Percentiles rank a stretch among this genome's conserved stretches.
phyloP scores from a whole-genome alignment of 2,329 filamentous ascomycete genomes.

The Diplodia scrobiculata region DNA sequence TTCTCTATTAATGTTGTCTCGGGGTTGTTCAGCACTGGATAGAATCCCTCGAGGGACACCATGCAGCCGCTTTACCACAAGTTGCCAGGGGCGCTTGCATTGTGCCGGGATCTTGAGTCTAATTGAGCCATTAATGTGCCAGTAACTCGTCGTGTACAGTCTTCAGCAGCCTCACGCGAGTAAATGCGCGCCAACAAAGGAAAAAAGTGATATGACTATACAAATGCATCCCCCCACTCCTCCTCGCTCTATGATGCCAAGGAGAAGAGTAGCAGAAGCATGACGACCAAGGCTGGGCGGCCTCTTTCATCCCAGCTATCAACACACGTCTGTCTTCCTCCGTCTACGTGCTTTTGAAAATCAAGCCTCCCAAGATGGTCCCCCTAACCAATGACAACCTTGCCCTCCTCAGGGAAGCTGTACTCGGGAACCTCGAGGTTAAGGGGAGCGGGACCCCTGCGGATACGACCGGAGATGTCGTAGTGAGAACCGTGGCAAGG shows the following conservation, averaged over 20 bases:
- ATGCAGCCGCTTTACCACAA: background rate
- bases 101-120: background rate
- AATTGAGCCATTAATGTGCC: constrained; percentile 1
- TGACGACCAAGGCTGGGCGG: constrained; percentile 21
- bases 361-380: background rate
- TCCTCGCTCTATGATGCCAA: constrained; percentile 25
- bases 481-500: constrained; percentile 99
- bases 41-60: background rate
- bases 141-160: constrained; percentile 23
- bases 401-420: constrained; percentile 87
- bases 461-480: constrained; percentile 97
- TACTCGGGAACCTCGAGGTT: constrained; percentile 95
- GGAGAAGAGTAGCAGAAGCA: constrained; percentile 26
- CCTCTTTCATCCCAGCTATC: constrained; percentile 28
- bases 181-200: constrained; percentile 25
- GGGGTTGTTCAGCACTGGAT: background rate
- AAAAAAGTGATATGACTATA: constrained; percentile 28
- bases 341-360: constrained; percentile 20
- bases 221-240: constrained; percentile 16
- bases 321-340: constrained; percentile 21
- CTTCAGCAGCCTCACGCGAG: constrained; percentile 18
- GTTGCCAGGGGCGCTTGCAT: background rate
- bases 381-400: constrained; percentile 81
- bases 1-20: background rate
- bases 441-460: constrained; percentile 93